A percentile compares a stretch with the other conserved stretches of the same genome.
Evolutionary conservation across 306 rosid species (phyloP).

Genomic region (Trifolium dubium): DNA sequence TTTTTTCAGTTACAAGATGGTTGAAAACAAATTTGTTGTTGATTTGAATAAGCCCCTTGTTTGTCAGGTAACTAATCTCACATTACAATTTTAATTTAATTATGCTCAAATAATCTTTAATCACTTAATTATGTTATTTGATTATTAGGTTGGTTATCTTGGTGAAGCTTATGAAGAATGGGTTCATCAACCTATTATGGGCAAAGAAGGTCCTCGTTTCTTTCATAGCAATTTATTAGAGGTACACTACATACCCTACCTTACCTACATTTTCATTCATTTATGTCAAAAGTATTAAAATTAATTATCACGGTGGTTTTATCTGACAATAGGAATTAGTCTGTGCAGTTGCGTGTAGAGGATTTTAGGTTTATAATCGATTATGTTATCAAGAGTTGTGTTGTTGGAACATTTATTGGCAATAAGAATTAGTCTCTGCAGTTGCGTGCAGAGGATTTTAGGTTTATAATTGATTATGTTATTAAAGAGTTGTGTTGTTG

Average conservation of each 20-base stretch:
- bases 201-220: constrained; percentile 87
- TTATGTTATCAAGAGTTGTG: neutral
- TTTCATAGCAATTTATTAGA: constrained; percentile 69
- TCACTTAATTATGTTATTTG: neutral
- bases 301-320: too few species aligned
- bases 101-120: neutral
- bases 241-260: constrained; percentile 47
- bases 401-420: neutral
- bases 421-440: neutral
- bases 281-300: neutral
- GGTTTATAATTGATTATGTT: neutral
- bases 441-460: neutral
- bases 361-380: neutral
- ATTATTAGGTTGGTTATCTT: constrained; percentile 84
- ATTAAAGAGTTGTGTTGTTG: constrained; percentile 4
- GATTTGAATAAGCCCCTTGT: constrained; percentile 82
- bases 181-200: constrained; percentile 87
- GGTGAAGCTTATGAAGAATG: constrained; percentile 91
- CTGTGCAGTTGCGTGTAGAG: neutral
- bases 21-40: constrained; percentile 62
- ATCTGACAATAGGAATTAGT: neutral
- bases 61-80: constrained; percentile 62
- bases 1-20: constrained; percentile 36
- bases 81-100: neutral
- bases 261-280: neutral